Evolutionary conservation across 2,329 filamentous ascomycete genomes (phyloP).

Genomic region (Neonectria sp.): DNA sequence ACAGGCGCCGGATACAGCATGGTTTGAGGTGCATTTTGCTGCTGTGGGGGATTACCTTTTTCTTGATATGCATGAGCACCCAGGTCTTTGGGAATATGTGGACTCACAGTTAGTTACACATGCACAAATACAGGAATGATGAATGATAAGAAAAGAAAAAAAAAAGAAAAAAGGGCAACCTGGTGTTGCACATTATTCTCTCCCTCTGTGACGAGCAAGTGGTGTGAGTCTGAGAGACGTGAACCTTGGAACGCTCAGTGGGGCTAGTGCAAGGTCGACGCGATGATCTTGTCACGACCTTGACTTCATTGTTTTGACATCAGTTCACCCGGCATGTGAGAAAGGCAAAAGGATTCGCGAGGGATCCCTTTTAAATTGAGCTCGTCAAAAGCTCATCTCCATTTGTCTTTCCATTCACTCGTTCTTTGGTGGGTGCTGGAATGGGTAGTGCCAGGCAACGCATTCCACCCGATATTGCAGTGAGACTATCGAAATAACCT

Average conservation of each 20-base stretch:
- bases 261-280: background rate
- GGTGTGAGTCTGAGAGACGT: constrained; percentile 12
- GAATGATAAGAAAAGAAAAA: constrained; percentile 41
- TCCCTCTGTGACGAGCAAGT: constrained; percentile 32
- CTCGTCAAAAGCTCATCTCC: constrained; percentile 24
- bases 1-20: constrained; percentile 56
- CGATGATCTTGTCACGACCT: constrained; percentile 4
- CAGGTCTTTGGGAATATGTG: constrained; percentile 53
- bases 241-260: background rate
- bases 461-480: constrained; percentile 55
- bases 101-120: constrained; percentile 48
- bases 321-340: constrained; percentile 23
- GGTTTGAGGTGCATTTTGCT: constrained; percentile 55
- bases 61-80: constrained; percentile 52
- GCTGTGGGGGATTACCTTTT: constrained; percentile 47
- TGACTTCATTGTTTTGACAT: background rate
- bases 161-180: constrained; percentile 31
- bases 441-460: constrained; percentile 56
- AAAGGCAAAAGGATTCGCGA: constrained; percentile 10
- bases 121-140: constrained; percentile 50
- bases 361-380: constrained; percentile 10
- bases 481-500: constrained; percentile 50
- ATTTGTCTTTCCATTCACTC: constrained; percentile 26
- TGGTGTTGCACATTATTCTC: constrained; percentile 32
- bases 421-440: constrained; percentile 48